Base-by-base conservation (phyloP, 2,329 filamentous ascomycete species). In the Aspergillus neotritici region DNA sequence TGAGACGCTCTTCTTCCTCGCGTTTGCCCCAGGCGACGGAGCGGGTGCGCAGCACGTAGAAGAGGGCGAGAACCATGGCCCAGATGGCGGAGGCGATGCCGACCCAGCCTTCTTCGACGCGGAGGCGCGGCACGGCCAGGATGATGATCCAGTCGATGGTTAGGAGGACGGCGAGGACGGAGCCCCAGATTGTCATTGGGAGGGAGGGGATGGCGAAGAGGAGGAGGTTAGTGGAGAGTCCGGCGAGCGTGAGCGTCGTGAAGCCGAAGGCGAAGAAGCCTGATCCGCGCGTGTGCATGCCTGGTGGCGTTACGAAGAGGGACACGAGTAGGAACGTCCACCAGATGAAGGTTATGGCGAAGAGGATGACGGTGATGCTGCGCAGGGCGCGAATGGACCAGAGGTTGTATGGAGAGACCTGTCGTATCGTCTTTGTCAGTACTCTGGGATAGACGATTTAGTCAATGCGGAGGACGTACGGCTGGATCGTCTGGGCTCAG, bases 1-100 rank as follows among this genome's bases (percentile, higher is more conserved):
- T 97, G 14, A 97, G 73, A 17, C 93, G 82, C 63, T 95, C 84
- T 63, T 98, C 93, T 64, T 97, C 93, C 57, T 96, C 88, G 1
- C 75, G 76, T 67, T 97, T 97, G 44, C 91, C 93, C 85, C 88
- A 94, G 57, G 85, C 78, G 7, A 98, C 93, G 4, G 86, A 82
- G 37, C 84, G 78, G 60, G 95, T 91, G 6, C 84, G 86, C 7
- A 84, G 57, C 14, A 96, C 73, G 16, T 85, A 85, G 81, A 88
- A 97, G 3, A 86, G 64, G 30, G 84, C 79, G 61, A 94, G 87
- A 35, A 93, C 52, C 3, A 88, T 74, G 13, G 87, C 86, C 90
- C 86, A 96, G 12, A 87, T 69, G 3, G 91, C 85, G 33, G 86
- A 93, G 8, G 80, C 81, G 43, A 93, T 85, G n/a, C 93, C 93